Conservation (phyloP, 2,329 filamentous ascomycete species). For the Eutypella sp. region DNA sequence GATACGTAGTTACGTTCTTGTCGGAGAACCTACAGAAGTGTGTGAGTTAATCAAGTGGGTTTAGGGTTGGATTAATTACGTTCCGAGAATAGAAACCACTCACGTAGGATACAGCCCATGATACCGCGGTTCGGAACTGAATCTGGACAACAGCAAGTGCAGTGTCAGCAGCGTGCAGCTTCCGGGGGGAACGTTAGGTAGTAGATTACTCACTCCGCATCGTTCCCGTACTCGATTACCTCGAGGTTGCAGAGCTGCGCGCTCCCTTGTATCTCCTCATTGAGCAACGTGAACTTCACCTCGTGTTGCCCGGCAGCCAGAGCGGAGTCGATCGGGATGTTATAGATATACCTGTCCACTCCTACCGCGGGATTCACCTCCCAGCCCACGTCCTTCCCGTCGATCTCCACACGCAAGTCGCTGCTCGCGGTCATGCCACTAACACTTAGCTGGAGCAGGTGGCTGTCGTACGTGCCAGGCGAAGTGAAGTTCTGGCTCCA, state of each 20-base stretch:
- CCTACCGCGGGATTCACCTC: constrained; percentile 21
- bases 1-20: constrained; percentile 22
- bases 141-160: constrained; percentile 11
- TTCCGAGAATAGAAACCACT: constrained; percentile 1
- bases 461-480: constrained; percentile 21
- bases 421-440: constrained; percentile 22
- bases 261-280: constrained; percentile 20
- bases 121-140: constrained; percentile 16
- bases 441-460: constrained; percentile 24
- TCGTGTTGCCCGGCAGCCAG: constrained; percentile 20
- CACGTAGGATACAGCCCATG: constrained; percentile 25
- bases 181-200: not conserved
- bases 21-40: constrained; percentile 16
- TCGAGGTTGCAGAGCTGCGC: constrained; percentile 27
- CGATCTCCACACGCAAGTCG: constrained; percentile 23
- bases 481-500: constrained; percentile 23
- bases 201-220: constrained; percentile 13
- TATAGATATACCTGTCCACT: constrained; percentile 26
- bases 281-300: constrained; percentile 20
- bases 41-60: not conserved
- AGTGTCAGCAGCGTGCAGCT: constrained; percentile 2
- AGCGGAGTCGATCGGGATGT: constrained; percentile 19
- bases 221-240: constrained; percentile 23
- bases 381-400: constrained; percentile 25
- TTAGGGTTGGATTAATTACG: not conserved